Evolutionary conservation across 179 eudicot species (phyloP).

Genomic region (Silene noctiflora): DNA sequence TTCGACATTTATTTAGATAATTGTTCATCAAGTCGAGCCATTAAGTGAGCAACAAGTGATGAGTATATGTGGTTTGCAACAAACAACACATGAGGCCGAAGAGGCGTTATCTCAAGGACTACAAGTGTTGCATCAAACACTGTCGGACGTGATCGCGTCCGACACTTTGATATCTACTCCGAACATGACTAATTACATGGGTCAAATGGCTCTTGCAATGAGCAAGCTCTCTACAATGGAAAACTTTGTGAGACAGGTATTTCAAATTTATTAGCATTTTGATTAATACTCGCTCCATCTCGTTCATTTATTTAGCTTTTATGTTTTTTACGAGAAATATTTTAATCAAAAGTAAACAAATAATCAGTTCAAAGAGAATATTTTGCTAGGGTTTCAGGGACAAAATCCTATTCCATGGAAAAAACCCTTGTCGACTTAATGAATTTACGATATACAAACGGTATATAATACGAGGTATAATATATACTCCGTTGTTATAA

Average conservation of each 20-base stretch:
- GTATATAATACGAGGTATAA: too few species aligned
- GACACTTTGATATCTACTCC: constrained; percentile 62
- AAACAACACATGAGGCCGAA: constrained; percentile 82
- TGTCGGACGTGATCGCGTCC: constrained; percentile 68
- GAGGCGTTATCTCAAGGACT: constrained; percentile 83
- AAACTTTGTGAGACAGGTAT: constrained; percentile 90
- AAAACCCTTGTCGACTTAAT: too few species aligned
- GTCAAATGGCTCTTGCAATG: constrained; percentile 90
- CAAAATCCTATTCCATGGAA: too few species aligned
- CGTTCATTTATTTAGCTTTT: too few species aligned
- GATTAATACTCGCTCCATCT: too few species aligned
- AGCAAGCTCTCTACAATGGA: constrained; percentile 84
- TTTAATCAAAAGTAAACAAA: too few species aligned
- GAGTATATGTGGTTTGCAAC: constrained; percentile 72
- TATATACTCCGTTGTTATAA: too few species aligned
- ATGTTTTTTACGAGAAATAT: too few species aligned
- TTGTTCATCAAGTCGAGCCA: constrained; percentile 77
- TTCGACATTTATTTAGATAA: constrained; percentile 38
- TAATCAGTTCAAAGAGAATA: too few species aligned
- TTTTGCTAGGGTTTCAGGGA: too few species aligned
- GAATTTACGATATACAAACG: too few species aligned
- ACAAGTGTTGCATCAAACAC: constrained; percentile 65
- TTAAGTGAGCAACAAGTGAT: constrained; percentile 76
- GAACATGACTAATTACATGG: constrained; percentile 82
- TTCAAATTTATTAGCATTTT: too few species aligned